phyloP scores from a whole-genome alignment of 2,329 filamentous ascomycete genomes.

The Alternaria sp. region DNA sequence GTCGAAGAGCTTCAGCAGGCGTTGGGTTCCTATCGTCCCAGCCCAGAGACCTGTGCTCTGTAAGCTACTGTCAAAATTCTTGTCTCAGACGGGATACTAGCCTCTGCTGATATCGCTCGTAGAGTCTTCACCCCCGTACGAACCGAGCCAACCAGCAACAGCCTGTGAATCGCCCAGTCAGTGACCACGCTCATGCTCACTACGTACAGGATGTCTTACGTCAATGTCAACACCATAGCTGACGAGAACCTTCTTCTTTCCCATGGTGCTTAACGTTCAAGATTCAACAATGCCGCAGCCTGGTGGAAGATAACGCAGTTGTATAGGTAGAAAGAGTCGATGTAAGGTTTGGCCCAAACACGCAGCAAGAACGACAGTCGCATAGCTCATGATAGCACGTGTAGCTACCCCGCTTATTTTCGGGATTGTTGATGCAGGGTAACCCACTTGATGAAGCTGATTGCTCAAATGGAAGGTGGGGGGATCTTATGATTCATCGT shows the following conservation, averaged over 20 bases:
- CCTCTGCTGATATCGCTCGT: slow-evolving; percentile 77
- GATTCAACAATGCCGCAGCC: neutral
- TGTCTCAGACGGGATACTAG: slow-evolving; percentile 31
- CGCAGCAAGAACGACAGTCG: neutral
- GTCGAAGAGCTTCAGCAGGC: slow-evolving; percentile 75
- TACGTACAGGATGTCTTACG: slow-evolving; percentile 35
- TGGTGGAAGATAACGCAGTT: neutral
- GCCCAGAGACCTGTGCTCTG: slow-evolving; percentile 67
- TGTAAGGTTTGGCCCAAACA: neutral
- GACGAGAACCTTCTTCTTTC: slow-evolving; percentile 63
- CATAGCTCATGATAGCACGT: slow-evolving; percentile 15
- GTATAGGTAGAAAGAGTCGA: neutral
- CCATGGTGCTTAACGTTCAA: slow-evolving; percentile 44
- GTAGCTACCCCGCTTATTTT: slow-evolving; percentile 24
- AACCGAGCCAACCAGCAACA: slow-evolving; percentile 78
- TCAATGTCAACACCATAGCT: slow-evolving; percentile 78
- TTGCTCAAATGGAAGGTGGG: slow-evolving; percentile 17
- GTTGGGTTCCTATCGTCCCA: slow-evolving; percentile 72
- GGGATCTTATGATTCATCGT: slow-evolving; percentile 13
- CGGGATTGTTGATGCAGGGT: slow-evolving; percentile 1
- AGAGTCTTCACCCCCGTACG: slow-evolving; percentile 77
- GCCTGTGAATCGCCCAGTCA: neutral
- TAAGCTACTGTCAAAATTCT: slow-evolving; percentile 7
- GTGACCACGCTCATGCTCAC: slow-evolving; percentile 52
- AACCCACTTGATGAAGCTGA: slow-evolving; percentile 3